Percentiles rank a stretch among this genome's conserved stretches.
These are phyloP conservation scores for Periglandula ipomoeae DNA, from an alignment of 2,329 filamentous ascomycete genomes.

Conservation along the genomic window DNA sequence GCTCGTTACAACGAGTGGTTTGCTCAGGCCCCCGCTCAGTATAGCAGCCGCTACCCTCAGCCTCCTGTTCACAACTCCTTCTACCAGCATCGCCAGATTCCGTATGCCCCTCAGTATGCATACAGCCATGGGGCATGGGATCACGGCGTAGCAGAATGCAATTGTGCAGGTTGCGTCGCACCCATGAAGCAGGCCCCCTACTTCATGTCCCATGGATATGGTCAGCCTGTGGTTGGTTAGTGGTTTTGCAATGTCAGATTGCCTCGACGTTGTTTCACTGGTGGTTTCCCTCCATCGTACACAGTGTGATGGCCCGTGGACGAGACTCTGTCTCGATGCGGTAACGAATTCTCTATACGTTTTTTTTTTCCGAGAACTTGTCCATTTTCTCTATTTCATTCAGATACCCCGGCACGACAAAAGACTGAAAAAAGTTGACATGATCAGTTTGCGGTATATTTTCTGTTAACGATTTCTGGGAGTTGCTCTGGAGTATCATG, in stretches of 20 bases:
- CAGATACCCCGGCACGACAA: conserved; percentile 32
- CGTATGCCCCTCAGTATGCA: conserved; percentile 34
- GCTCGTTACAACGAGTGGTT: conserved; percentile 52
- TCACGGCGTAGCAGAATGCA: conserved; percentile 39
- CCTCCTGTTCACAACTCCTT: conserved; percentile 30
- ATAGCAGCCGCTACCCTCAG: conserved; percentile 36
- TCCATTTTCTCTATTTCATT: conserved; percentile 21
- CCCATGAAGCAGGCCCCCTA: conserved; percentile 38
- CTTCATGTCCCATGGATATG: conserved; percentile 39
- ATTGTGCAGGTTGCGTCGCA: conserved; percentile 36
- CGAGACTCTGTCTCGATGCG: too few species aligned
- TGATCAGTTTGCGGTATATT: conserved; percentile 16
- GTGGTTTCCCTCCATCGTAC: too few species aligned
- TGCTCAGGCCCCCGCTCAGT: conserved; percentile 32
- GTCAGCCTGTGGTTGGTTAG: conserved; percentile 48
- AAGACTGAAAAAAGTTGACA: conserved; percentile 17
- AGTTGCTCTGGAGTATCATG: background rate
- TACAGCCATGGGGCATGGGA: conserved; percentile 43
- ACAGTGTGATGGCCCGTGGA: too few species aligned
- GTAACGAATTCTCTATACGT: conserved; percentile 24
- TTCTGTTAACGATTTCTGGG: conserved; percentile 7
- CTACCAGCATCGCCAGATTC: conserved; percentile 31
- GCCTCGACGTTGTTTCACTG: too few species aligned
- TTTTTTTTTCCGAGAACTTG: conserved; percentile 22
- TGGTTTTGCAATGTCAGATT: background rate